These are phyloP conservation scores for Neonectria sp. DNA, from an alignment of 2,329 filamentous ascomycete genomes.

Conservation along the genomic window DNA sequence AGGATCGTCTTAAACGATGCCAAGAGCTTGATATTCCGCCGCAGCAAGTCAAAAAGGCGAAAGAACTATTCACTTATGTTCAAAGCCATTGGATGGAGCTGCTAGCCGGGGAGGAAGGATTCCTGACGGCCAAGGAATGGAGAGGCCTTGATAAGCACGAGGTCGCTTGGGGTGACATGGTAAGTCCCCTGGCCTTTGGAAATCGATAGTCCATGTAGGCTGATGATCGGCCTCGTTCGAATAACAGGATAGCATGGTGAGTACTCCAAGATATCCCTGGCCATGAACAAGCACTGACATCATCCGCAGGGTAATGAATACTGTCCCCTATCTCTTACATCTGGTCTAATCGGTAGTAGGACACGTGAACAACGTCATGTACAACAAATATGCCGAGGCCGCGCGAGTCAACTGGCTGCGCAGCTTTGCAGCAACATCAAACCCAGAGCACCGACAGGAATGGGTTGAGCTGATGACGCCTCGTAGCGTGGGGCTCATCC, in stretches of 20 bases:
- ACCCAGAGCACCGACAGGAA: slow-evolving; percentile 71
- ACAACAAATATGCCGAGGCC: slow-evolving; percentile 87
- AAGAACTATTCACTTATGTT: slow-evolving; percentile 38
- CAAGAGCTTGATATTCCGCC: slow-evolving; percentile 10
- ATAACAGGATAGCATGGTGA: slow-evolving; percentile 68
- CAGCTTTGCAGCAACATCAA: slow-evolving; percentile 76
- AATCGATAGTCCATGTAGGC: neutral
- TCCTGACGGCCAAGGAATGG: slow-evolving; percentile 71
- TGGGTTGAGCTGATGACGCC: slow-evolving; percentile 82
- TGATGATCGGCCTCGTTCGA: slow-evolving; percentile 2
- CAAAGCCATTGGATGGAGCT: slow-evolving; percentile 76
- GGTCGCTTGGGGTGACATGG: slow-evolving; percentile 91
- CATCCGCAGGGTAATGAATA: slow-evolving; percentile 26
- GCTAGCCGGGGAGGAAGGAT: slow-evolving; percentile 82
- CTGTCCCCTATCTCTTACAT: neutral
- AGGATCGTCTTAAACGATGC: slow-evolving; percentile 16
- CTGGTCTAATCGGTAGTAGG: slow-evolving; percentile 38
- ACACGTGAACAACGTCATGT: slow-evolving; percentile 91
- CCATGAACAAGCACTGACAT: neutral
- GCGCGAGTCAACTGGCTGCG: slow-evolving; percentile 84
- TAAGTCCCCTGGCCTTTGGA: slow-evolving; percentile 58
- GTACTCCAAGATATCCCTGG: slow-evolving; percentile 36
- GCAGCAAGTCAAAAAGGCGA: slow-evolving; percentile 19
- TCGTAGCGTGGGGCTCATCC: slow-evolving; percentile 78
- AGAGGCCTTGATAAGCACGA: slow-evolving; percentile 75